Conservation (phyloP, 2,329 filamentous ascomycete species). For the Ophiocordyceps unilateralis region DNA sequence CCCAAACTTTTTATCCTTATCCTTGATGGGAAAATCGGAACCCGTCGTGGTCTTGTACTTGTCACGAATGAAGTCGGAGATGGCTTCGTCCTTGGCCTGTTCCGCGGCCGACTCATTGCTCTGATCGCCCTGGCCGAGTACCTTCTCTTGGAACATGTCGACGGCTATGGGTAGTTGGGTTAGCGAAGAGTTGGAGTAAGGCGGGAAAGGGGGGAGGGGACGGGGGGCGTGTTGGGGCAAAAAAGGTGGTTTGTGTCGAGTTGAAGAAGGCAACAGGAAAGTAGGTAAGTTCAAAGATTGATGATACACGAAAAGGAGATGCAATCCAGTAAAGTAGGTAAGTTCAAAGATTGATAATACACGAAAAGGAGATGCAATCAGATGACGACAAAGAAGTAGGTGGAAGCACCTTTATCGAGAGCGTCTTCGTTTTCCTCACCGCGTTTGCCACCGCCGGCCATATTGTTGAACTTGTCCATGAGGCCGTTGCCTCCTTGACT, state of each 20-base stretch:
- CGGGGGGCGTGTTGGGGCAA: no score
- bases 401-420: constrained; percentile 75
- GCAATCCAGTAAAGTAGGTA: background rate
- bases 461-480: constrained; percentile 51
- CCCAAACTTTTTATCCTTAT: constrained; percentile 38
- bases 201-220: no score
- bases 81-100: constrained; percentile 70
- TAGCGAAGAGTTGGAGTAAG: no score
- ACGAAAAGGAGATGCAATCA: background rate
- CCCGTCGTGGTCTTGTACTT: constrained; percentile 56
- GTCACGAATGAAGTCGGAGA: constrained; percentile 52
- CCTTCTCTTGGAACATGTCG: constrained; percentile 61
- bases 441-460: constrained; percentile 54
- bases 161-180: constrained; percentile 31
- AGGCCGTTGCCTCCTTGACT: constrained; percentile 23
- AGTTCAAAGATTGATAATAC: no score
- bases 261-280: background rate
- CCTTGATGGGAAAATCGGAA: constrained; percentile 49
- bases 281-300: no score
- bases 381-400: no score
- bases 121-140: constrained; percentile 54
- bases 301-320: background rate
- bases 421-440: constrained; percentile 69
- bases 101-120: constrained; percentile 56
- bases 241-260: no score